A percentile compares a stretch with the other conserved stretches of the same genome.
phyloP scores from a whole-genome alignment of 129 eudicot genomes.

The Arctium minus region DNA sequence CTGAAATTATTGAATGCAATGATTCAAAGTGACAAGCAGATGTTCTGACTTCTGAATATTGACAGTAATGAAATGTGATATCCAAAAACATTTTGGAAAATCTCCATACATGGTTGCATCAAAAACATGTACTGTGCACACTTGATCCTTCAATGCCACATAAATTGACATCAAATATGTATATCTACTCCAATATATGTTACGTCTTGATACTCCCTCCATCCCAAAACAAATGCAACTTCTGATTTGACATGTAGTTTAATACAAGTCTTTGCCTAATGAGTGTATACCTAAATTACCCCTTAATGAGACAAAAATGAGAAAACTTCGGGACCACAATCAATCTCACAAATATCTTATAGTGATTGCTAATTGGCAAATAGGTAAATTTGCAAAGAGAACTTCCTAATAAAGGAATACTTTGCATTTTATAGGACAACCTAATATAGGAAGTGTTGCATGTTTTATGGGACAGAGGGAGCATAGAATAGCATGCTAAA shows the following conservation, averaged over 20 bases:
- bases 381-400: not conserved
- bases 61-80: not conserved
- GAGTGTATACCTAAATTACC: not conserved
- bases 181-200: not conserved
- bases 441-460: not conserved
- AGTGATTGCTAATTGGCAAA: not conserved
- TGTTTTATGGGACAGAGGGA: not conserved
- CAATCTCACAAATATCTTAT: not conserved
- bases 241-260: not conserved
- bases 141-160: not conserved
- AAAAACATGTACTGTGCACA: not conserved
- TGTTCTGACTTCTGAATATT: not conserved
- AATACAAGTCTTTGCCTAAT: not conserved
- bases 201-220: not conserved
- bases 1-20: constrained; percentile 39
- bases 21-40: constrained; percentile 7
- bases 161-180: not conserved
- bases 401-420: not conserved
- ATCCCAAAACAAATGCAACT: not conserved
- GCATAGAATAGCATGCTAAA: not conserved
- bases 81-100: not conserved
- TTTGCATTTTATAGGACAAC: not conserved
- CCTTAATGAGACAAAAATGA: not conserved
- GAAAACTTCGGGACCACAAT: not conserved
- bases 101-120: not conserved